Percentiles rank a stretch among this genome's conserved stretches.
These are phyloP conservation scores for Scalesia atractyloides DNA, from an alignment of 129 eudicot species.

Conservation along the genomic window DNA sequence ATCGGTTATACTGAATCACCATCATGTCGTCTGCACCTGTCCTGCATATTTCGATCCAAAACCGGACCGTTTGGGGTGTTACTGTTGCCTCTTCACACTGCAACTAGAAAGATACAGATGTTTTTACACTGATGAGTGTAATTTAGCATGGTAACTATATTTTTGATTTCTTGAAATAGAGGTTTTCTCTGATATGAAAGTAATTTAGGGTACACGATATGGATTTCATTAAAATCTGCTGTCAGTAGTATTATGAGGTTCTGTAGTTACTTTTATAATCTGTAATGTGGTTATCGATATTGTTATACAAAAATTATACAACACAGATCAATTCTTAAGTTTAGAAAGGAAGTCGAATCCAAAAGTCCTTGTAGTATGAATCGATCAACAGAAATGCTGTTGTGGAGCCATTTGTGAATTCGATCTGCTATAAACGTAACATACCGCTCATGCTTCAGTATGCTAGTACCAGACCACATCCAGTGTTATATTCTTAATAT, in stretches of 20 bases:
- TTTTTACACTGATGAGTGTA: background rate
- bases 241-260: background rate
- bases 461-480: background rate
- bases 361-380: background rate
- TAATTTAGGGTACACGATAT: background rate
- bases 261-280: background rate
- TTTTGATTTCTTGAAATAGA: background rate
- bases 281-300: background rate
- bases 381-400: background rate
- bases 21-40: no score
- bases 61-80: no score
- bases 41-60: no score
- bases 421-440: background rate
- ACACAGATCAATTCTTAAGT: background rate
- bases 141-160: background rate
- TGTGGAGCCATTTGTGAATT: constrained; percentile 6
- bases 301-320: background rate
- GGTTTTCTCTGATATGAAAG: background rate
- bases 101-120: background rate
- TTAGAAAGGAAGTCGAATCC: background rate
- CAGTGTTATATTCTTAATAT: background rate
- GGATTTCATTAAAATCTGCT: background rate
- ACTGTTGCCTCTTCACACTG: background rate
- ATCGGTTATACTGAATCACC: no score
- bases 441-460: background rate